Conservation (phyloP, 1,139 yeast species). For the Debaryomycetaceae sp. region DNA sequence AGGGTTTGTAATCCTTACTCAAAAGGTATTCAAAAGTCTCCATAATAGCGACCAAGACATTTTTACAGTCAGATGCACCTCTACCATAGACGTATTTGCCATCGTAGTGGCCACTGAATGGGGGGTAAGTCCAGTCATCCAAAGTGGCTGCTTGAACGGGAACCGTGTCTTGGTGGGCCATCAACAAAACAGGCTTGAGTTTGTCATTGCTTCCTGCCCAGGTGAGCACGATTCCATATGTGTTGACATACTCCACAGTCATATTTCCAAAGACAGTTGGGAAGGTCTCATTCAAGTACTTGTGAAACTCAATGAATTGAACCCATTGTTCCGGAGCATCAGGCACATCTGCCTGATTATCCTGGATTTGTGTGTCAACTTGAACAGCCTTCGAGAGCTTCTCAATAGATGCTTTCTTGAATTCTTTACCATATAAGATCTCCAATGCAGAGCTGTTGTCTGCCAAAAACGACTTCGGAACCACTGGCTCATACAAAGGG, state of each 20-base stretch:
- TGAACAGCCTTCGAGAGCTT: constrained; percentile 42
- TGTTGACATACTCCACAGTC: constrained; percentile 55
- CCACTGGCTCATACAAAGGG: constrained; percentile 27
- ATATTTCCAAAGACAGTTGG: constrained; percentile 53
- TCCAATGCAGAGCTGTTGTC: constrained; percentile 35
- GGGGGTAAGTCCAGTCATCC: constrained; percentile 63
- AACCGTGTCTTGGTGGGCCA: constrained; percentile 83
- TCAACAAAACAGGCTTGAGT: constrained; percentile 62
- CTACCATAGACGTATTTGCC: constrained; percentile 43
- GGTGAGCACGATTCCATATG: constrained; percentile 61
- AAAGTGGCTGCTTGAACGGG: constrained; percentile 65
- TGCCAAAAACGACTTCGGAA: constrained; percentile 25
- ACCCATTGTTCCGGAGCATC: constrained; percentile 37
- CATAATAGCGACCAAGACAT: constrained; percentile 34
- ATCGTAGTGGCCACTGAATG: constrained; percentile 68
- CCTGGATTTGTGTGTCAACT: constrained; percentile 43
- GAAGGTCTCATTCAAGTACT: constrained; percentile 52
- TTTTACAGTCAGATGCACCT: constrained; percentile 43
- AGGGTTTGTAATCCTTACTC: constrained; percentile 25
- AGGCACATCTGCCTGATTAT: constrained; percentile 39
- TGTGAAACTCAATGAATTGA: constrained; percentile 52
- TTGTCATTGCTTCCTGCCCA: constrained; percentile 57
- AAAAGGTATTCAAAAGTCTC: constrained; percentile 38
- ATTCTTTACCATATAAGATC: constrained; percentile 30
- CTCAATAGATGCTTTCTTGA: constrained; percentile 30